phyloP scores from a whole-genome alignment of 352 stramenopile species.

The Globisporangium paddicum region DNA sequence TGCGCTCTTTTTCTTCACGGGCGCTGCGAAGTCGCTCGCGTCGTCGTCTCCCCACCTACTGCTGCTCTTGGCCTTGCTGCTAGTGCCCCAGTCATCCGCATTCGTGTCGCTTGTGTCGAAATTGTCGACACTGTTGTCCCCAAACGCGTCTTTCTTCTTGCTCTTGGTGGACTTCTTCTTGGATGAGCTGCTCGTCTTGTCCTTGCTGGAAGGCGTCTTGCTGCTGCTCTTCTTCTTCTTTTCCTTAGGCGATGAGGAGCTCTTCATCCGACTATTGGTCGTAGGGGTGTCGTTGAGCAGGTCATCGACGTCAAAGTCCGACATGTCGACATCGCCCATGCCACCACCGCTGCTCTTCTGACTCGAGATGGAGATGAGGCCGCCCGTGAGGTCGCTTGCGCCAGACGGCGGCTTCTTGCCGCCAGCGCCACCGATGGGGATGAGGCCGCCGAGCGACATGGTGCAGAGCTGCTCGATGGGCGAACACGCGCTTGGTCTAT shows the following conservation, averaged over 20 bases:
- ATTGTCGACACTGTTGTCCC: slow-evolving; percentile 25
- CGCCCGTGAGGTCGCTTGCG: slow-evolving; percentile 44
- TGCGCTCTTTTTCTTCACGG: slow-evolving; percentile 33
- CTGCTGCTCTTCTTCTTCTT: slow-evolving; percentile 35
- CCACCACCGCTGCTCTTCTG: slow-evolving; percentile 4
- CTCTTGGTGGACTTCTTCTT: slow-evolving; percentile 25
- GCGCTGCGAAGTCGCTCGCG: slow-evolving; percentile 13
- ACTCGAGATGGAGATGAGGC: slow-evolving; percentile 50
- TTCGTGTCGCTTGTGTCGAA: slow-evolving; percentile 16
- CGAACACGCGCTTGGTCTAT: neutral
- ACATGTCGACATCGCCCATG: slow-evolving; percentile 18
- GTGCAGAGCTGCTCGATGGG: neutral
- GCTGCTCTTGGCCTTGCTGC: slow-evolving; percentile 22
- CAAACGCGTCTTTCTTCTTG: slow-evolving; percentile 29
- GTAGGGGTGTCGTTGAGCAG: slow-evolving; percentile 36
- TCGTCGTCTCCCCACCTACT: slow-evolving; percentile 25
- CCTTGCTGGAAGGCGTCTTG: slow-evolving; percentile 7
- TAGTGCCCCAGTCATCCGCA: slow-evolving; percentile 16
- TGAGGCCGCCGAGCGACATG: slow-evolving; percentile 48
- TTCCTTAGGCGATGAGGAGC: slow-evolving; percentile 18
- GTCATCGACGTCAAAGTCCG: slow-evolving; percentile 34
- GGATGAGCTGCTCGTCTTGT: slow-evolving; percentile 20
- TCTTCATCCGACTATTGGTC: slow-evolving; percentile 12
- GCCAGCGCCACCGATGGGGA: slow-evolving; percentile 34
- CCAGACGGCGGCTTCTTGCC: slow-evolving; percentile 13